Evolutionary conservation across 345 rosid genomes (phyloP).

Genomic region (Populus nigra): DNA sequence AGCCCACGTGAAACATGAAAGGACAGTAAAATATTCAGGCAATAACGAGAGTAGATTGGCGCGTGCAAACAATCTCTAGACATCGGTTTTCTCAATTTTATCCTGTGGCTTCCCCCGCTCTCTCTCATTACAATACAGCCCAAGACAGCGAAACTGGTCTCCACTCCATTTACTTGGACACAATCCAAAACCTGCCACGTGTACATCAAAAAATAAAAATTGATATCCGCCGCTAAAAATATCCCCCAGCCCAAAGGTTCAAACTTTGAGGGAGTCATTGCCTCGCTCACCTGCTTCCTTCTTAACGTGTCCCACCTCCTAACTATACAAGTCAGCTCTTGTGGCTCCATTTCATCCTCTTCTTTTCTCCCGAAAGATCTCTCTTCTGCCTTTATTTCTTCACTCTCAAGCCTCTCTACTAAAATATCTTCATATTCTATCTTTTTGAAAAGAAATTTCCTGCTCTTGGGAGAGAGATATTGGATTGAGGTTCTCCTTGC

Average conservation of each 20-base stretch:
- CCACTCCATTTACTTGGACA: neutral
- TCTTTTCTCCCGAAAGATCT: neutral
- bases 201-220: neutral
- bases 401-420: neutral
- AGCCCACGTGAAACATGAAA: no score
- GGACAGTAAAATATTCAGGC: no score
- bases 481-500: neutral
- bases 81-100: no score
- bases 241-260: neutral
- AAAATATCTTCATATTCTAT: neutral
- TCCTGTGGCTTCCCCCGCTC: no score
- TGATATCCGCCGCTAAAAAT: neutral
- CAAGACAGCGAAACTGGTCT: neutral
- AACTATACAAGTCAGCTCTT: neutral
- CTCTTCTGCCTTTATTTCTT: neutral
- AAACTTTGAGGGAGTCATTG: neutral
- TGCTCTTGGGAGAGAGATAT: no score
- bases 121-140: neutral
- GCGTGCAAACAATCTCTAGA: no score
- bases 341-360: slow-evolving; percentile 23
- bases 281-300: no score
- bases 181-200: neutral
- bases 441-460: no score
- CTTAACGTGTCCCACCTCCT: no score
- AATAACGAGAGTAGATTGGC: no score